A percentile compares a stretch with the other conserved stretches of the same genome.
These are phyloP conservation scores for Chenopodium berlandieri DNA, from an alignment of 148 eudicot genomes.

Conservation along the genomic window DNA sequence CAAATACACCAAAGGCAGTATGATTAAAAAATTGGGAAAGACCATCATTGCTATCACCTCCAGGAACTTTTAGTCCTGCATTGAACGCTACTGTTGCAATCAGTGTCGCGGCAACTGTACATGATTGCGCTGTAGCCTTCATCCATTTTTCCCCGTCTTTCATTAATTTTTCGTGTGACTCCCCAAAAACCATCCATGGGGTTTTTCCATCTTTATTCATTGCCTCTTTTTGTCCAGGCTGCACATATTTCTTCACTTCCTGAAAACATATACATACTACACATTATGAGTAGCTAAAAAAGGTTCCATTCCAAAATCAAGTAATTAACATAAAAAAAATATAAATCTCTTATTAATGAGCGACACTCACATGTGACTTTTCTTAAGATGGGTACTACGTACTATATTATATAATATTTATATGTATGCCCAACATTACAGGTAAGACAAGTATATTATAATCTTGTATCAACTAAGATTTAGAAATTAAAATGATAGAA, in stretches of 20 bases:
- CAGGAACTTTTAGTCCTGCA: conserved; percentile 27
- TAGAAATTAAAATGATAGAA: neutral
- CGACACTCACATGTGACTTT: neutral
- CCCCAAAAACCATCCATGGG: conserved; percentile 23
- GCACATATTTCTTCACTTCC: conserved; percentile 29
- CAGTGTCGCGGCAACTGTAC: conserved; percentile 25
- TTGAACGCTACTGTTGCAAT: conserved; percentile 27
- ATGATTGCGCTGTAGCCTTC: conserved; percentile 28
- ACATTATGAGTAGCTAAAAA: no score
- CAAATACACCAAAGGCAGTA: conserved; percentile 13
- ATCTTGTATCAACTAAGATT: neutral
- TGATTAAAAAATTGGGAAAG: neutral
- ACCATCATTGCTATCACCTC: conserved; percentile 10
- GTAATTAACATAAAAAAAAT: no score
- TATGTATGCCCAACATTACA: no score
- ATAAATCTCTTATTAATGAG: no score
- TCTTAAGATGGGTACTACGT: no score
- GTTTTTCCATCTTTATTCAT: conserved; percentile 30
- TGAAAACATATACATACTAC: neutral
- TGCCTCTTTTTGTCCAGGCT: conserved; percentile 25
- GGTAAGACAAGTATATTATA: no score
- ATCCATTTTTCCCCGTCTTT: conserved; percentile 32
- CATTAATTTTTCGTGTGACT: conserved; percentile 21
- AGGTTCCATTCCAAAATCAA: no score
- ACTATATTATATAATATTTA: no score